A percentile compares a stretch with the other conserved stretches of the same genome.
Evolutionary conservation across 2,329 filamentous ascomycete species (phyloP).

Genomic region (Aspergillus brunneoviolaceus): DNA sequence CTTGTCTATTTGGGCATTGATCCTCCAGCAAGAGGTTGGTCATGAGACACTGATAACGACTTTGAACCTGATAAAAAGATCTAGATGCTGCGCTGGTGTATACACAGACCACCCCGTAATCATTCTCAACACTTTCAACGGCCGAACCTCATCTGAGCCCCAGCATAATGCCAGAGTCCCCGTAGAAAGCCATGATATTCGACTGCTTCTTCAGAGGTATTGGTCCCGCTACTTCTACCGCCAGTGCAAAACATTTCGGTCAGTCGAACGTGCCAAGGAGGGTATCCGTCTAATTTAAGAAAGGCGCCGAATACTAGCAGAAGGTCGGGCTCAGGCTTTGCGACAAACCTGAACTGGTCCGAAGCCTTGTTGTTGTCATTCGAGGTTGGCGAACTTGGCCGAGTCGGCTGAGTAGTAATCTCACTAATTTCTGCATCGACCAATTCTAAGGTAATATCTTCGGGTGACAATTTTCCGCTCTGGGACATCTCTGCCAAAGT

Average conservation of each 20-base stretch:
- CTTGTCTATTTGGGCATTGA: no score
- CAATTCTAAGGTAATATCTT: constrained; percentile 80
- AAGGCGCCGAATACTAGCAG: constrained; percentile 82
- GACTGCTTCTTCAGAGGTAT: constrained; percentile 53
- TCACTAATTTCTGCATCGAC: constrained; percentile 83
- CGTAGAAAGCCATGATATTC: constrained; percentile 92
- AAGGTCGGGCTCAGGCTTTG: constrained; percentile 87
- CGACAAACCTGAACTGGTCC: constrained; percentile 28
- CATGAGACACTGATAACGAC: no score
- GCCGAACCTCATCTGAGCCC: constrained; percentile 85
- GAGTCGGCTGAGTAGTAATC: constrained; percentile 42
- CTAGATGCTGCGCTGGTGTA: no score
- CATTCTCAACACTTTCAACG: constrained; percentile 39
- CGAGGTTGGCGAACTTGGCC: constrained; percentile 11
- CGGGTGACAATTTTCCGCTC: constrained; percentile 73
- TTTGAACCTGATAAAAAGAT: no score
- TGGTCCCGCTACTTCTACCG: constrained; percentile 38
- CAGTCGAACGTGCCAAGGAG: constrained; percentile 91
- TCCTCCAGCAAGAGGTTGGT: no score
- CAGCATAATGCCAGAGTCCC: constrained; percentile 78
- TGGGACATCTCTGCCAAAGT: constrained; percentile 96
- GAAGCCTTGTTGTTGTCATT: neutral
- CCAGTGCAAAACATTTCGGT: constrained; percentile 82
- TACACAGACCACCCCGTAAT: no score
- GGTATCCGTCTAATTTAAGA: constrained; percentile 84